Percentiles rank a stretch among this genome's conserved stretches.
phyloP scores from a whole-genome alignment of 2,329 filamentous ascomycete species.

The Dothideomycetes sp. region DNA sequence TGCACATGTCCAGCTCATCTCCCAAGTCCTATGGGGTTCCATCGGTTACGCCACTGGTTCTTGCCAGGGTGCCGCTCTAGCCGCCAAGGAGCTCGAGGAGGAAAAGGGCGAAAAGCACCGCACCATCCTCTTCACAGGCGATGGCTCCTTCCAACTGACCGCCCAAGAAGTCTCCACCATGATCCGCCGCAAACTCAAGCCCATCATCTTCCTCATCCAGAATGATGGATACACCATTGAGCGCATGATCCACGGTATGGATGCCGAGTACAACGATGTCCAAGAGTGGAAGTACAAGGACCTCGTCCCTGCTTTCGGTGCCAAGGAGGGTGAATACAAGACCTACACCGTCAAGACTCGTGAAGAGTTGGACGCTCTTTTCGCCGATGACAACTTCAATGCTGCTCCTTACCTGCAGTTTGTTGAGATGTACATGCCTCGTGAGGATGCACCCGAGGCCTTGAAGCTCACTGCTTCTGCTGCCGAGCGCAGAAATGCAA shows the following conservation, averaged over 20 bases:
- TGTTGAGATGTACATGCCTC: slow-evolving; percentile 74
- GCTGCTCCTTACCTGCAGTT: slow-evolving; percentile 48
- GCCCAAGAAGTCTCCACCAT: slow-evolving; percentile 79
- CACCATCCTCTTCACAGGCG: slow-evolving; percentile 7
- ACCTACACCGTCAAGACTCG: slow-evolving; percentile 17
- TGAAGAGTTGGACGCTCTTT: slow-evolving; percentile 15
- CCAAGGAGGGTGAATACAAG: slow-evolving; percentile 9
- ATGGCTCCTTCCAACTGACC: slow-evolving; percentile 65
- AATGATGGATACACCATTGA: slow-evolving; percentile 89
- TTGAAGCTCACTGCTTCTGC: slow-evolving; percentile 12
- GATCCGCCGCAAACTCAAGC: slow-evolving; percentile 62
- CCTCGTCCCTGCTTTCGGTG: slow-evolving; percentile 14
- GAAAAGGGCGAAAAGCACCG: slow-evolving; percentile 13
- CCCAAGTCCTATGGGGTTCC: slow-evolving; percentile 64
- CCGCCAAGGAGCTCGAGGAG: slow-evolving; percentile 39
- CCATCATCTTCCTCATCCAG: slow-evolving; percentile 78
- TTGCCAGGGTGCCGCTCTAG: slow-evolving; percentile 62
- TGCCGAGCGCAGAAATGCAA: slow-evolving; percentile 9
- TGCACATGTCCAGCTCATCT: slow-evolving; percentile 65
- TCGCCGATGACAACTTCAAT: slow-evolving; percentile 20
- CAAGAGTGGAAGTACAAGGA: slow-evolving; percentile 16
- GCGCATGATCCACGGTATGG: slow-evolving; percentile 65
- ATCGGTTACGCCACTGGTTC: slow-evolving; percentile 58
- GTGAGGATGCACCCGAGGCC: slow-evolving; percentile 53
- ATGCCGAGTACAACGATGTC: slow-evolving; percentile 44